Evolutionary conservation across 805 yeast genomes (phyloP), one percentile per base, ranked within the genome.

Genomic region (Myxozyma kluyveri): DNA sequence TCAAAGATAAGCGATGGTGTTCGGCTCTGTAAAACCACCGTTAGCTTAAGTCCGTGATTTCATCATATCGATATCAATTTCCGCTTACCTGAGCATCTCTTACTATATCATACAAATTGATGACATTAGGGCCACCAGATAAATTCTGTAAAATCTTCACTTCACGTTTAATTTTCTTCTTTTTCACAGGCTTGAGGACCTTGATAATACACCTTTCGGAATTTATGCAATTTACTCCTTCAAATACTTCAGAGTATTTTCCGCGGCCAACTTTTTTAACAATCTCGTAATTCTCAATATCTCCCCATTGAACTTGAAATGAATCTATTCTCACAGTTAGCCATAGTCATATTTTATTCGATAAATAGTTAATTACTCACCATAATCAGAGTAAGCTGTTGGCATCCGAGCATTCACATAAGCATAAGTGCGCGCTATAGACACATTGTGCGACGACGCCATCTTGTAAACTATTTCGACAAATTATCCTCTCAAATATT

Each of bases 161-260:
- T 68, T 90, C 97, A 58, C 96, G 76, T 69, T 83, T 85, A 53
- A 90, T 88, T 70, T 90, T 90, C 76, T 90, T 90, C 73, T 86
- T 79, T 70, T 88, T 90, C 22, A 90, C 95, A 7, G 97, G 97
- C 69, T 90, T 90, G 63, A 90, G 75, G 61, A 88, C 95, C 67
- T 90, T 90, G 60, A 90, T 86, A 39, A 90, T 91, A 63, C 93
- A 85, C 39, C 76, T 75, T 51, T 74, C 77, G 48, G 80, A 82
- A 57, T 79, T 79, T 49, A 79, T 74, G 45, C 86, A 73, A 65
- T 86, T 84, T 40, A 83, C 76, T 26, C 96, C 96, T 66, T 83
- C 85, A 67, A 90, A 90, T 27, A 90, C 97, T 69, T 90, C 97
- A n/a, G 95, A 84, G 70, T 89, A 90, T 72, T 88, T 90, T 23